These are phyloP conservation scores for Psilocybe cyanescens DNA, from an alignment of 768 basidiomycete genomes.

Conservation along the genomic window DNA sequence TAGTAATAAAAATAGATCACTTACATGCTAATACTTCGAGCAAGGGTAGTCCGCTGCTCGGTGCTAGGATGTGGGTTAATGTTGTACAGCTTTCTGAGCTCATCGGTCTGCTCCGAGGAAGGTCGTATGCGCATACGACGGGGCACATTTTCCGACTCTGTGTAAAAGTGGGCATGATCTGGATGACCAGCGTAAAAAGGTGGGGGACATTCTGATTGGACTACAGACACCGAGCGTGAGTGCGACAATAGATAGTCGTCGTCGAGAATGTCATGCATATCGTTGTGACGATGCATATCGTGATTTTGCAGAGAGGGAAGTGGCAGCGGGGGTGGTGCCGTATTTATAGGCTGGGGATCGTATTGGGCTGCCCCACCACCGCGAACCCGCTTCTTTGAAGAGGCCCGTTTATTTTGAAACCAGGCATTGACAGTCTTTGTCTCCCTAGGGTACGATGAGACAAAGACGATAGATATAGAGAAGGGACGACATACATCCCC, in stretches of 20 bases:
- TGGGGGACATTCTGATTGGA: conserved; percentile 35
- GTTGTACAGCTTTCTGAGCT: conserved; percentile 68
- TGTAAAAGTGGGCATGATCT: conserved; percentile 53
- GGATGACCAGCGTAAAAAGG: conserved; percentile 52
- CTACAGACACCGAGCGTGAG: conserved; percentile 37
- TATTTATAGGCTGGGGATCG: conserved; percentile 28
- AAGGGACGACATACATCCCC: conserved; percentile 63
- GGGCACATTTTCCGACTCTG: conserved; percentile 54
- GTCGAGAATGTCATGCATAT: conserved; percentile 50
- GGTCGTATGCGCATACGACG: conserved; percentile 70
- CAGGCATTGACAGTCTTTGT: conserved; percentile 86
- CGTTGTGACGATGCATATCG: conserved; percentile 31
- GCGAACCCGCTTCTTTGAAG: conserved; percentile 71
- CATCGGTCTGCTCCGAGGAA: conserved; percentile 65
- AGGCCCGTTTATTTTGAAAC: conserved; percentile 88
- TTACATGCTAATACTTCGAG: conserved; percentile 77
- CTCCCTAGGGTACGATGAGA: conserved; percentile 53
- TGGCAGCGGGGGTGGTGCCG: conserved; percentile 31
- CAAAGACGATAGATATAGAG: conserved; percentile 16
- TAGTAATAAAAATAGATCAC: conserved; percentile 39
- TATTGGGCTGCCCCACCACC: conserved; percentile 32
- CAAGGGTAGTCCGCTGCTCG: conserved; percentile 68
- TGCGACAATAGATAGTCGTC: conserved; percentile 44
- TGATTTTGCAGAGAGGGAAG: conserved; percentile 17
- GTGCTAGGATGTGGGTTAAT: conserved; percentile 67